Conservation (phyloP, 768 basidiomycete species). For the Hypsizygus marmoreus region DNA sequence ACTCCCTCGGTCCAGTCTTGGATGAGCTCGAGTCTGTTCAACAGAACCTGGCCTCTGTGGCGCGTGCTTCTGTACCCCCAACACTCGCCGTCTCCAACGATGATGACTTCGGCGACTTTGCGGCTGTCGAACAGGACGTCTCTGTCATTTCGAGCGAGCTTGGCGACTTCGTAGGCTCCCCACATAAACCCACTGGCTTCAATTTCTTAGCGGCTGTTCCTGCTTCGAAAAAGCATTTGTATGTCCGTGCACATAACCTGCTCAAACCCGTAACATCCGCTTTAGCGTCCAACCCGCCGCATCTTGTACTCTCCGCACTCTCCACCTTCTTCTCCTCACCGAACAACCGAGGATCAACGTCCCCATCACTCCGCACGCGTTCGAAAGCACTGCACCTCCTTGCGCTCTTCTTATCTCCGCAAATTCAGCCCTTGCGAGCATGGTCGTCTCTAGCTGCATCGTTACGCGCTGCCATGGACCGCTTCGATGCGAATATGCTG, state of each 20-base stretch:
- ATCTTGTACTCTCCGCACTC: constrained; percentile 64
- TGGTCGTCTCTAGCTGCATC: constrained; percentile 66
- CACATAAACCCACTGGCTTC: background rate
- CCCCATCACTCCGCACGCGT: constrained; percentile 48
- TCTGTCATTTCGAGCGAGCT: constrained; percentile 6
- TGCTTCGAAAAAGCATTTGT: constrained; percentile 40
- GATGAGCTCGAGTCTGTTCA: constrained; percentile 64
- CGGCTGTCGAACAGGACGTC: constrained; percentile 2
- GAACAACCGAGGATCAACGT: background rate
- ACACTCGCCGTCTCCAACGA: constrained; percentile 12
- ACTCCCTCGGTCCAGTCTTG: constrained; percentile 41
- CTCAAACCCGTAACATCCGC: constrained; percentile 61
- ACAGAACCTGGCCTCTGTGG: constrained; percentile 77
- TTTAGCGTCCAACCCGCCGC: constrained; percentile 59
- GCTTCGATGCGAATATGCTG: constrained; percentile 87
- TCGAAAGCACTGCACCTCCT: constrained; percentile 75
- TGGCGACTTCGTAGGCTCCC: constrained; percentile 33
- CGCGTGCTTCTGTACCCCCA: constrained; percentile 8
- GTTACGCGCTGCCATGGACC: constrained; percentile 78
- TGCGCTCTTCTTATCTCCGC: constrained; percentile 68
- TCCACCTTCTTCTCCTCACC: constrained; percentile 37
- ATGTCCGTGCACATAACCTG: constrained; percentile 64
- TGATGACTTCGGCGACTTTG: constrained; percentile 19
- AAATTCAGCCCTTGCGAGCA: constrained; percentile 67
- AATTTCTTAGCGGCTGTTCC: constrained; percentile 19